Evolutionary conservation across 495 filamentous ascomycete species (phyloP).

Genomic region (Hypoxylon intermedium): DNA sequence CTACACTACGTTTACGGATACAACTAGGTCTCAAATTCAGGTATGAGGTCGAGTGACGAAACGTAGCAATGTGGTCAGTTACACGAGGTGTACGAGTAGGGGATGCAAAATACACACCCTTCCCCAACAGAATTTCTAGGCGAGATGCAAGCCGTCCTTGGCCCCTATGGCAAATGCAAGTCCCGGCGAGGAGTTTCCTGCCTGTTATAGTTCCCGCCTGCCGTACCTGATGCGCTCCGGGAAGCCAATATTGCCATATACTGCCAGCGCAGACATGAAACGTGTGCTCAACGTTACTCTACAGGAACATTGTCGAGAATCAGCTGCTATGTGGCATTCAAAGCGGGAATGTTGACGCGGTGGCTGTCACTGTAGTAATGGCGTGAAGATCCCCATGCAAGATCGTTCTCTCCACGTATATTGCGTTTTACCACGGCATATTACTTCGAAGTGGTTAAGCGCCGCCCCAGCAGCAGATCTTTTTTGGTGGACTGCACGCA

Average conservation of each 20-base stretch:
- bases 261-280: constrained; percentile 27
- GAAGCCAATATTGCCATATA: constrained; percentile 25
- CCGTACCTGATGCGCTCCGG: constrained; percentile 25
- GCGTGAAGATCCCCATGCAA: constrained; percentile 34
- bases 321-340: not conserved
- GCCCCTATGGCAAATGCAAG: constrained; percentile 39
- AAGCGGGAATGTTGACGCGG: constrained; percentile 22
- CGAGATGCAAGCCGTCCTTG: constrained; percentile 37
- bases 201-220: constrained; percentile 17
- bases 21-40: constrained; percentile 6
- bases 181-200: constrained; percentile 32
- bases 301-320: constrained; percentile 4
- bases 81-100: constrained; percentile 25
- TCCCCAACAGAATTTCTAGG: constrained; percentile 25
- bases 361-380: constrained; percentile 13
- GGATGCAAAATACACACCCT: constrained; percentile 18
- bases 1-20: constrained; percentile 14
- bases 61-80: constrained; percentile 30
- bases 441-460: not conserved
- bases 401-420: constrained; percentile 38
- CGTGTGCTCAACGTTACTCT: constrained; percentile 30
- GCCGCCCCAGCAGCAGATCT: not conserved
- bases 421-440: constrained; percentile 10
- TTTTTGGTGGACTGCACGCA: constrained; percentile 1
- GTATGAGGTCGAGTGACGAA: constrained; percentile 25